A percentile compares a stretch with the other conserved stretches of the same genome.
These are phyloP conservation scores for Plenodomus tracheiphilus DNA, from an alignment of 2,329 filamentous ascomycete genomes.

Conservation along the genomic window DNA sequence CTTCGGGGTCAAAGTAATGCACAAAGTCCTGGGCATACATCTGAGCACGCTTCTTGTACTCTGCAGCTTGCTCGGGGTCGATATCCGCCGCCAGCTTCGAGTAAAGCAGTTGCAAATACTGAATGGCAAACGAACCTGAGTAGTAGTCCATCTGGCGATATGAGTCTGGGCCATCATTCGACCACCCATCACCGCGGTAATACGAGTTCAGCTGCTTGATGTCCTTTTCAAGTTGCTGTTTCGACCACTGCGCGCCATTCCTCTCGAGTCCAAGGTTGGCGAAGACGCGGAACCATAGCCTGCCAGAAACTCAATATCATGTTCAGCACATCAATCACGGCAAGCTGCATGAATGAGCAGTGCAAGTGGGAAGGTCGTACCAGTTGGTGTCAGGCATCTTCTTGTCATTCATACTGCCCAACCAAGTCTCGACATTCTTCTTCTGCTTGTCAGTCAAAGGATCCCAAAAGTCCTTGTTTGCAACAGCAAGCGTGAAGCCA, in stretches of 20 bases:
- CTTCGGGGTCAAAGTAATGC: conserved; percentile 75
- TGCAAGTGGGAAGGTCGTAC: conserved; percentile 37
- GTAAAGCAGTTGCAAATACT: conserved; percentile 77
- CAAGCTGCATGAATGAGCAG: neutral
- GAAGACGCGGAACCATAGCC: conserved; percentile 85
- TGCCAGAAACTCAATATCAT: conserved; percentile 41
- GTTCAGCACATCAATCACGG: neutral
- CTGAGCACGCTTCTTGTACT: conserved; percentile 71
- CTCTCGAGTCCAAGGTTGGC: conserved; percentile 78
- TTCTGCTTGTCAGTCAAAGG: conserved; percentile 65
- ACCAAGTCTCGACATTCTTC: conserved; percentile 69
- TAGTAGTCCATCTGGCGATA: conserved; percentile 88
- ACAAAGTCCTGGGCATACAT: conserved; percentile 70
- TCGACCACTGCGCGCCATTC: conserved; percentile 72
- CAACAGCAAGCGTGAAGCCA: conserved; percentile 73
- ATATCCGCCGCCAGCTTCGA: conserved; percentile 68
- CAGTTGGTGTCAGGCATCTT: conserved; percentile 70
- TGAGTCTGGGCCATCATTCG: conserved; percentile 76
- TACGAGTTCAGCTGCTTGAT: conserved; percentile 80
- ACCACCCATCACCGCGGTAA: conserved; percentile 81
- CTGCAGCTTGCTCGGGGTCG: conserved; percentile 66
- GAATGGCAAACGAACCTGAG: conserved; percentile 79
- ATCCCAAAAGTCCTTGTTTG: conserved; percentile 66
- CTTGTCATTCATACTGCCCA: conserved; percentile 78
- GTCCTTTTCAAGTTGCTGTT: conserved; percentile 70